phyloP scores from a whole-genome alignment of 2,329 filamentous ascomycete species.

The Aureobasidium subglaciale region DNA sequence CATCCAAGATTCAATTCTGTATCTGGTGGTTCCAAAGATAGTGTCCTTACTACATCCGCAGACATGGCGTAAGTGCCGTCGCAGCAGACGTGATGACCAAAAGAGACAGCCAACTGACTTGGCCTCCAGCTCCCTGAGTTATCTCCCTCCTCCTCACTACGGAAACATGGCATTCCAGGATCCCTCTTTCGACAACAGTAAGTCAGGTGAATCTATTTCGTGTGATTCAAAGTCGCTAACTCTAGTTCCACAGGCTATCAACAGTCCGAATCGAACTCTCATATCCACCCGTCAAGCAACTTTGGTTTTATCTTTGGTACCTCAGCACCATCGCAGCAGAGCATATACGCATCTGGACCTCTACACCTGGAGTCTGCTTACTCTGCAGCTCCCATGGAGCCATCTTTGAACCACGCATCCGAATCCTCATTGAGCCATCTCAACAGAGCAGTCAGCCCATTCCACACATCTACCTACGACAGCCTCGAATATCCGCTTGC shows the following conservation, averaged over 20 bases:
- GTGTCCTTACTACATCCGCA: constrained; percentile 21
- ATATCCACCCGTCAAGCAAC: constrained; percentile 2
- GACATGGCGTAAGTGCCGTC: constrained; percentile 28
- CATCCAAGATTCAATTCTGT: neutral
- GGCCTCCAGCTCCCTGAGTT: constrained; percentile 27
- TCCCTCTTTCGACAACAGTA: constrained; percentile 26
- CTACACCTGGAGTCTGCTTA: constrained; percentile 4
- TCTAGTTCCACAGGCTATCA: neutral
- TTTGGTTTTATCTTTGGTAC: constrained; percentile 6
- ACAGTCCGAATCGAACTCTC: neutral
- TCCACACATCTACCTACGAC: constrained; percentile 11
- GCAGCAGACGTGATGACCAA: neutral
- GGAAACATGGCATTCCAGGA: constrained; percentile 19
- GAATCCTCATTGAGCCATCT: constrained; percentile 9
- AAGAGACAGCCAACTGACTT: neutral
- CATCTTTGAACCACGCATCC: constrained; percentile 2
- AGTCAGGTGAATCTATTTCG: constrained; percentile 14
- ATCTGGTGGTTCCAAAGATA: constrained; percentile 14
- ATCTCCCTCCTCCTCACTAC: constrained; percentile 31
- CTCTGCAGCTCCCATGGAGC: constrained; percentile 1
- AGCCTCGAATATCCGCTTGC: constrained; percentile 22
- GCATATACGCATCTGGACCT: constrained; percentile 9
- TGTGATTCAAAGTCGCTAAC: neutral
- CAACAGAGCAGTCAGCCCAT: constrained; percentile 9
- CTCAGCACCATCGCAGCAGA: constrained; percentile 6